A percentile compares a stretch with the other conserved stretches of the same genome.
Conservation (phyloP, 2,329 filamentous ascomycete genomes). For the Lecanosticta acicola region DNA sequence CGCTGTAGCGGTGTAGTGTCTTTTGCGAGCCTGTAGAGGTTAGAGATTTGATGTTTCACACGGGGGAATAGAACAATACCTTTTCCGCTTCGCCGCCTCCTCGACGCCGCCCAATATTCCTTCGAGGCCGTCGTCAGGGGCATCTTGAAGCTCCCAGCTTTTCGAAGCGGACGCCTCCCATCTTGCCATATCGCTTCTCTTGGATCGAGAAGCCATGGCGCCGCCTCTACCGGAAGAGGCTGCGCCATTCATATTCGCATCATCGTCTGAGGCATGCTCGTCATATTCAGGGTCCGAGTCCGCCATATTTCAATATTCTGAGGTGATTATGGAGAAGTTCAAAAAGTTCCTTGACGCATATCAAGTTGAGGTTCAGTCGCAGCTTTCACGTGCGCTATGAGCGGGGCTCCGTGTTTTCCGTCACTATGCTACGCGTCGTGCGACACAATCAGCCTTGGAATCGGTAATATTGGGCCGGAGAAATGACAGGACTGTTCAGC, state of each 20-base stretch:
- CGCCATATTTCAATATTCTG: too few relatives aligned
- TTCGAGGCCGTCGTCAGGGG: conserved; percentile 31
- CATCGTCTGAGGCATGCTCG: conserved; percentile 22
- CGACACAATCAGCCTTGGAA: too few relatives aligned
- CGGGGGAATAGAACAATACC: conserved; percentile 16
- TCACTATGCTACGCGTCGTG: too few relatives aligned
- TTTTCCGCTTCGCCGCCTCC: conserved; percentile 33
- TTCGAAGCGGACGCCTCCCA: conserved; percentile 33
- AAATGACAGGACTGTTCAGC: too few relatives aligned
- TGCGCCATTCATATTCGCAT: conserved; percentile 12
- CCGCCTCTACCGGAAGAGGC: conserved; percentile 12
- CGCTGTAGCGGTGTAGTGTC: conserved; percentile 94
- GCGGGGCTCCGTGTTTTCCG: too few relatives aligned
- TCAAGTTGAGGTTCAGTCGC: too few relatives aligned
- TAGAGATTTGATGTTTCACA: conserved; percentile 5
- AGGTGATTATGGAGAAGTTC: too few relatives aligned
- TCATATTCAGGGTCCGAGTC: conserved; percentile 29
- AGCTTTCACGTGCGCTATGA: too few relatives aligned
- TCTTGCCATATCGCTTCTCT: conserved; percentile 25
- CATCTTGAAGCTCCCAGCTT: conserved; percentile 32
- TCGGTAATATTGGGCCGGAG: too few relatives aligned
- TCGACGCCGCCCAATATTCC: conserved; percentile 33
- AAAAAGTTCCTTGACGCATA: too few relatives aligned
- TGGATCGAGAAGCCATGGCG: conserved; percentile 24
- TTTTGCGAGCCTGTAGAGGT: conserved; percentile 61